Conservation (phyloP, 768 basidiomycete species). For the Paxillus ammoniavirescens region DNA sequence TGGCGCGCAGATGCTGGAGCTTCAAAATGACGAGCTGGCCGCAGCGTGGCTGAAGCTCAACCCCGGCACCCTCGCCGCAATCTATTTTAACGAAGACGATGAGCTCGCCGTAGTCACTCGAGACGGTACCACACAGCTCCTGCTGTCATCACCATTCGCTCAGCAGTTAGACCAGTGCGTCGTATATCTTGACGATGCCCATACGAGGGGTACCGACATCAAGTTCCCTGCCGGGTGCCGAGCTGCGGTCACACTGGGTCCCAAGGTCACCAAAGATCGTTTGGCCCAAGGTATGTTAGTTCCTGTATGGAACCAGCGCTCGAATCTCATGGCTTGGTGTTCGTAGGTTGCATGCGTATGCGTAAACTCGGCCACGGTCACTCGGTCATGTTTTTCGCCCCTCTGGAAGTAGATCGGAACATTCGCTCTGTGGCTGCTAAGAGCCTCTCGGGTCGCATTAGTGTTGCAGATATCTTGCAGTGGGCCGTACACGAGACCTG, state of each 20-base stretch:
- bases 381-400: conserved; percentile 47
- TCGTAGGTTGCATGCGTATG: conserved; percentile 54
- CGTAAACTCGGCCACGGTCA: conserved; percentile 46
- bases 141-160: conserved; percentile 32
- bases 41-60: conserved; percentile 37
- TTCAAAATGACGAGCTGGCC: conserved; percentile 42
- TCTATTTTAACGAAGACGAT: conserved; percentile 34
- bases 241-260: conserved; percentile 38
- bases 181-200: conserved; percentile 40
- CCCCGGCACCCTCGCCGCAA: conserved; percentile 21
- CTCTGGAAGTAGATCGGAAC: conserved; percentile 36
- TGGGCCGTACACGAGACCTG: conserved; percentile 50
- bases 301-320: neutral
- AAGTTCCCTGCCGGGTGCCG: conserved; percentile 33
- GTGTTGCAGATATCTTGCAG: conserved; percentile 35
- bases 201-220: conserved; percentile 40
- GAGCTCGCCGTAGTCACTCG: conserved; percentile 32
- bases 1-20: conserved; percentile 55
- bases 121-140: conserved; percentile 27
- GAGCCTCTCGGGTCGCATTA: neutral
- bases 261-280: conserved; percentile 38
- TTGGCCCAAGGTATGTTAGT: conserved; percentile 31
- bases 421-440: conserved; percentile 33
- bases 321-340: neutral
- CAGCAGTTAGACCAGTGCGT: conserved; percentile 35